Percentiles rank a stretch among this genome's conserved stretches.
Conservation (phyloP, 179 eudicot genomes). For the Camellia oleifera region DNA sequence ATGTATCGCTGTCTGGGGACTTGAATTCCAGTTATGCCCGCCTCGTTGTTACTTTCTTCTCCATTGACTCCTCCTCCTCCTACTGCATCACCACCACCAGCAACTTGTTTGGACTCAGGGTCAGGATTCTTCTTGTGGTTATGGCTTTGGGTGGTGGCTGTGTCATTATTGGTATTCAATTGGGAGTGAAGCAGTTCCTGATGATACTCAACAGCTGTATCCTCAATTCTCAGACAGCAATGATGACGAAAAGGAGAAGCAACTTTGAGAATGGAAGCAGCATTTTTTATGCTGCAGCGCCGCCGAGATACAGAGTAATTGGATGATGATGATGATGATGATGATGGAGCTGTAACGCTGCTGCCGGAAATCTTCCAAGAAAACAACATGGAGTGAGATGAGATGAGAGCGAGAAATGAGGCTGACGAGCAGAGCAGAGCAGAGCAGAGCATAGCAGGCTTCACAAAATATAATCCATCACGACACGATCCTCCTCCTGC, state of each 20-base stretch:
- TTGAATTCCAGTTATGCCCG: constrained; percentile 33
- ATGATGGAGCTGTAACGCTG: not conserved
- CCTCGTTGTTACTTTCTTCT: too few relatives aligned
- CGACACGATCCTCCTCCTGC: too few relatives aligned
- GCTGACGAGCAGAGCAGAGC: too few relatives aligned
- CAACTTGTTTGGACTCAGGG: not conserved
- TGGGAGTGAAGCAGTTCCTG: not conserved
- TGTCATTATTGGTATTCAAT: not conserved
- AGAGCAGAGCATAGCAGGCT: too few relatives aligned
- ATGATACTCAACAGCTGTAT: not conserved
- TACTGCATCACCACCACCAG: not conserved
- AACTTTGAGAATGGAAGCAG: not conserved
- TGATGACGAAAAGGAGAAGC: not conserved
- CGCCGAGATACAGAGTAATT: not conserved
- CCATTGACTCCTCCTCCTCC: not conserved
- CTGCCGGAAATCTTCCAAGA: not conserved
- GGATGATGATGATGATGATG: not conserved
- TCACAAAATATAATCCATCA: too few relatives aligned
- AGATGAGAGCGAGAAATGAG: too few relatives aligned
- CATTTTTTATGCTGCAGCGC: not conserved
- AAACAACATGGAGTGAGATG: not conserved
- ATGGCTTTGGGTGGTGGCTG: too few relatives aligned
- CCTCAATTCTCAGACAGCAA: constrained; percentile 16
- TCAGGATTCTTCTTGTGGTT: not conserved
- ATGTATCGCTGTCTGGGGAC: constrained; percentile 73